Percentiles rank a stretch among this genome's conserved stretches.
Conservation (phyloP, 169 alveolate species). For the Eimeria necatrix region DNA sequence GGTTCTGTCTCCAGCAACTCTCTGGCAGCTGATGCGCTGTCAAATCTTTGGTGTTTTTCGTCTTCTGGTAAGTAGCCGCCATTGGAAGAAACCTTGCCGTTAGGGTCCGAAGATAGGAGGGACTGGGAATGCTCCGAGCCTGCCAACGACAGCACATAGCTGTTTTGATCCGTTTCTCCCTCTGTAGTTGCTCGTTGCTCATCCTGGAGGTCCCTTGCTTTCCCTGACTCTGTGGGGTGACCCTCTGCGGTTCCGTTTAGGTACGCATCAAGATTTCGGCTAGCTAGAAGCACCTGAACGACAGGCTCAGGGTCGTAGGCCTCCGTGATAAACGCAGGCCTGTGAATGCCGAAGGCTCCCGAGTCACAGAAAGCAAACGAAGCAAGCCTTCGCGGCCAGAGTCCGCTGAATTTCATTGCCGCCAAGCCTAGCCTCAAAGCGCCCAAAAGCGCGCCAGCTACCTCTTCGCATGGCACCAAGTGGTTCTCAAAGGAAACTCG, state of each 20-base stretch:
- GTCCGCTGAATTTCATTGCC: not conserved
- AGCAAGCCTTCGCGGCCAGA: not conserved
- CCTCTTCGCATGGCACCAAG: not conserved
- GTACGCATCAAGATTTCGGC: not conserved
- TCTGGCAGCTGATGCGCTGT: not conserved
- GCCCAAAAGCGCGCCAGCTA: not conserved
- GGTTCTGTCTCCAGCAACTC: not conserved
- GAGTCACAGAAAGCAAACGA: slow-evolving; percentile 22
- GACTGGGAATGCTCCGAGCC: not conserved
- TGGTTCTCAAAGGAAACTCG: not conserved
- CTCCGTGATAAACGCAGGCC: slow-evolving; percentile 6
- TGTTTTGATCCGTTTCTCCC: not conserved
- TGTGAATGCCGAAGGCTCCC: slow-evolving; percentile 15
- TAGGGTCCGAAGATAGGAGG: not conserved
- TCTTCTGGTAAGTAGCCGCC: not conserved
- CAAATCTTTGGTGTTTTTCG: not conserved
- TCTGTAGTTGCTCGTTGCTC: not conserved
- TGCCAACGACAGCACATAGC: not conserved
- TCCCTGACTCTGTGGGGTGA: not conserved
- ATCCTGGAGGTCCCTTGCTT: not conserved
- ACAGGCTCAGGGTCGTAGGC: slow-evolving; percentile 46
- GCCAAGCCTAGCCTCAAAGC: not conserved
- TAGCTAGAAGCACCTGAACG: slow-evolving; percentile 28
- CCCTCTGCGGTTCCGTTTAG: not conserved
- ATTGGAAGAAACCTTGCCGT: not conserved